These are phyloP conservation scores for Exutisphaerella laricina DNA, from an alignment of 2,329 filamentous ascomycete genomes.

Conservation along the genomic window DNA sequence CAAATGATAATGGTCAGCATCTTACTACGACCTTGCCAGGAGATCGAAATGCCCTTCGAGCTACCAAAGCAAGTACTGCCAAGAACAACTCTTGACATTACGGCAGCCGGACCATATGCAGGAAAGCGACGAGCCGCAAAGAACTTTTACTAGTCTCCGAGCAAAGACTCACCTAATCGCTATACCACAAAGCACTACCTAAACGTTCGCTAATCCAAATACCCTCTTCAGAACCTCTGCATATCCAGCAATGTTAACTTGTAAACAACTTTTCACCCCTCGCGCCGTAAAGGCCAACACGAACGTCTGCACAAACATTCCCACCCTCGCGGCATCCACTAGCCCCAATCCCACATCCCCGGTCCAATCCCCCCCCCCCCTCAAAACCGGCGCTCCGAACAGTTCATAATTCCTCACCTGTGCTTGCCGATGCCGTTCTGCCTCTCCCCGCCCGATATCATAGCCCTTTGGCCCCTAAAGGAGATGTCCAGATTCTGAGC, in stretches of 20 bases:
- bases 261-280: constrained; percentile 22
- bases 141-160: too few relatives aligned
- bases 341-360: constrained; percentile 17
- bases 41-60: too few relatives aligned
- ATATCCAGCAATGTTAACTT: constrained; percentile 24
- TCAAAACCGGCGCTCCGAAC: constrained; percentile 22
- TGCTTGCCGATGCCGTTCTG: constrained; percentile 9
- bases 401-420: constrained; percentile 22
- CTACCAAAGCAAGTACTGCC: too few relatives aligned
- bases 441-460: constrained; percentile 15
- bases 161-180: constrained; percentile 28
- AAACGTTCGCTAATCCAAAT: constrained; percentile 18
- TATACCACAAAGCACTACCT: constrained; percentile 22
- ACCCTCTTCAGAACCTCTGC: constrained; percentile 19
- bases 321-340: constrained; percentile 23
- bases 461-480: constrained; percentile 25
- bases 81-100: too few relatives aligned
- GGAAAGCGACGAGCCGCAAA: too few relatives aligned
- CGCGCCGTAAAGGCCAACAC: constrained; percentile 21
- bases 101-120: too few relatives aligned
- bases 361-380: constrained; percentile 16
- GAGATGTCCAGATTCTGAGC: constrained; percentile 20
- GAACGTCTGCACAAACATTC: constrained; percentile 26
- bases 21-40: too few relatives aligned
- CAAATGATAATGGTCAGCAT: constrained; percentile 1